Evolutionary conservation across 129 eudicot species (phyloP).

Genomic region (Solidago caesia): DNA sequence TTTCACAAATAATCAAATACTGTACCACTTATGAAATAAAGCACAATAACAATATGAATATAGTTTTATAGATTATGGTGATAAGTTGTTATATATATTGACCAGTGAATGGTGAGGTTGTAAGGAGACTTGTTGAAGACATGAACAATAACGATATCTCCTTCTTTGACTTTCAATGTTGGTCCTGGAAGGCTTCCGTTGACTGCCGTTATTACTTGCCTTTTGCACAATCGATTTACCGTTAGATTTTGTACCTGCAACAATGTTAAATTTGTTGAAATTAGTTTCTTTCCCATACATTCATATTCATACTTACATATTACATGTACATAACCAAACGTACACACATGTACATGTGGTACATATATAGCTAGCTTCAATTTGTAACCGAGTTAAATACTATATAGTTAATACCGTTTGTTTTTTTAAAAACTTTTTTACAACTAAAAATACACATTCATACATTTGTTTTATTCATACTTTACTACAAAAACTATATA

Average conservation of each 20-base stretch:
- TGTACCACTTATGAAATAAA: not conserved
- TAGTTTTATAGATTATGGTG: not conserved
- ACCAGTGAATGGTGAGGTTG: slow-evolving; percentile 80
- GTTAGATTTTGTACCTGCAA: slow-evolving; percentile 54
- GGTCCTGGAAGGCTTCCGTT: slow-evolving; percentile 79
- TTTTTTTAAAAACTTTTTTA: too few relatives aligned
- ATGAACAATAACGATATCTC: slow-evolving; percentile 65
- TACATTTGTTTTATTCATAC: too few relatives aligned
- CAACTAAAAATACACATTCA: too few relatives aligned
- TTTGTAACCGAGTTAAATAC: too few relatives aligned
- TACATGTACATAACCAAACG: too few relatives aligned
- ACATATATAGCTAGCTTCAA: too few relatives aligned
- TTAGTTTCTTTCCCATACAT: not conserved
- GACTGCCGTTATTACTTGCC: slow-evolving; percentile 57
- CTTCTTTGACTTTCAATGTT: slow-evolving; percentile 52
- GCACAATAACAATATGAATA: not conserved
- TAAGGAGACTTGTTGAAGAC: slow-evolving; percentile 66
- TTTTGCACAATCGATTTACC: slow-evolving; percentile 44
- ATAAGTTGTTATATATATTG: too few relatives aligned
- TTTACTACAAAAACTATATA: too few relatives aligned
- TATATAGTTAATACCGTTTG: too few relatives aligned
- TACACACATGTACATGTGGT: too few relatives aligned
- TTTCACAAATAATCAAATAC: not conserved
- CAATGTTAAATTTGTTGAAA: not conserved
- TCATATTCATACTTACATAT: too few relatives aligned